phyloP scores from a whole-genome alignment of 2,329 filamentous ascomycete genomes.

The Epichloe brachyelytri region DNA sequence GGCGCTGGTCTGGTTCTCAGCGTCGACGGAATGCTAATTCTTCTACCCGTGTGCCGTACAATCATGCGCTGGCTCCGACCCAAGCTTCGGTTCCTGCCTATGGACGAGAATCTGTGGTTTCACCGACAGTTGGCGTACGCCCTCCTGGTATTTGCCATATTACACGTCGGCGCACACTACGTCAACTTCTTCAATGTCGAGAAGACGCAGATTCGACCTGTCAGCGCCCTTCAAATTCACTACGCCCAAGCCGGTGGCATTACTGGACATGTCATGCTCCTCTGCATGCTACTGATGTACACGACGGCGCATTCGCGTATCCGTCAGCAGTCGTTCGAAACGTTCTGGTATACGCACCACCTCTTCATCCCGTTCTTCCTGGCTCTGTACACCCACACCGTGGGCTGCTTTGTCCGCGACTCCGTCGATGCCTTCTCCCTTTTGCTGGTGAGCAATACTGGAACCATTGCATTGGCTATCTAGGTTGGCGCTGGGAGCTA shows the following conservation, averaged over 20 bases:
- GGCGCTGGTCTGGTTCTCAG: conserved; percentile 79
- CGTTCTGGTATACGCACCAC: conserved; percentile 98
- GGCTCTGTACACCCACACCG: conserved; percentile 88
- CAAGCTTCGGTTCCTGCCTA: conserved; percentile 73
- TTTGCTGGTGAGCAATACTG: conserved; percentile 76
- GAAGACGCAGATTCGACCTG: conserved; percentile 64
- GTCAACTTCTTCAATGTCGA: conserved; percentile 99
- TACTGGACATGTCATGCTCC: conserved; percentile 91
- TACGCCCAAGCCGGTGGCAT: conserved; percentile 82
- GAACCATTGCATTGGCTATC: conserved; percentile 86
- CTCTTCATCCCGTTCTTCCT: conserved; percentile 95
- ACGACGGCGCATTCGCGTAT: conserved; percentile 90
- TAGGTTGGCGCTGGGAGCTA: conserved; percentile 96
- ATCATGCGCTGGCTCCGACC: conserved; percentile 74
- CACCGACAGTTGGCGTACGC: conserved; percentile 90
- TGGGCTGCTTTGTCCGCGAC: conserved; percentile 92
- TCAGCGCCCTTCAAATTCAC: conserved; percentile 78
- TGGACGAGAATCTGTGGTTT: conserved; percentile 97
- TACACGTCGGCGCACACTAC: conserved; percentile 75
- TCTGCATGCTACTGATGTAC: conserved; percentile 99
- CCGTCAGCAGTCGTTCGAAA: conserved; percentile 92
- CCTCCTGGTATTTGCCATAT: conserved; percentile 65
- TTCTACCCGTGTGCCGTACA: conserved; percentile 90
- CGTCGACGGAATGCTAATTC: conserved; percentile 74
- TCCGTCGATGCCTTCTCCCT: conserved; percentile 60